Conservation (phyloP, 1,284 basidiomycete genomes). For the Apiotrichum veenhuisii region DNA sequence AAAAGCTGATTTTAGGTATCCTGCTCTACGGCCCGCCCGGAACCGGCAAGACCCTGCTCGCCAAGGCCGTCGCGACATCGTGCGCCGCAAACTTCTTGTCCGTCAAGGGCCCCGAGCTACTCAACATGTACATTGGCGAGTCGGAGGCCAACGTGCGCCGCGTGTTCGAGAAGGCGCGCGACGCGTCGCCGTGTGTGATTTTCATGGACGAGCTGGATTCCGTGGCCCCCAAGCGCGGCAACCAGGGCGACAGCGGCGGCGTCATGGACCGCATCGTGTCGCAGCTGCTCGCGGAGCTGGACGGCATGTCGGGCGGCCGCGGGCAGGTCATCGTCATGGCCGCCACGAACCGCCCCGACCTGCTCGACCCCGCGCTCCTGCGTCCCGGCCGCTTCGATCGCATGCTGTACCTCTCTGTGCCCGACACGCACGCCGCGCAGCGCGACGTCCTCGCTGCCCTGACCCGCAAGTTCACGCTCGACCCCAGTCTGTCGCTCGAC, state of each 20-base stretch:
- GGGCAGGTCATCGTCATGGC: conserved; percentile 88
- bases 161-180: conserved; percentile 85
- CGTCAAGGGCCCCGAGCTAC: conserved; percentile 93
- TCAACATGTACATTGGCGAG: conserved; percentile 98
- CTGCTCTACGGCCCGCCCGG: conserved; percentile 84
- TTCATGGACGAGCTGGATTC: conserved; percentile 99
- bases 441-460: conserved; percentile 82
- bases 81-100: conserved; percentile 90
- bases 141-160: conserved; percentile 93
- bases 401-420: conserved; percentile 93
- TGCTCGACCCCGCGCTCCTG: conserved; percentile 87
- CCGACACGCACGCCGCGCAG: conserved; percentile 81
- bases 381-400: conserved; percentile 95
- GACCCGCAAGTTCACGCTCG: conserved; percentile 86
- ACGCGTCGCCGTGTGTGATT: conserved; percentile 86
- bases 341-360: conserved; percentile 93
- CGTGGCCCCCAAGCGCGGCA: conserved; percentile 91
- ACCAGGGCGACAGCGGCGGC: conserved; percentile 90
- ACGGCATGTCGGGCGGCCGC: conserved; percentile 71
- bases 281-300: conserved; percentile 90
- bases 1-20: conserved; percentile 54
- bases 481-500: conserved; percentile 64
- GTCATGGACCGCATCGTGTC: conserved; percentile 98
- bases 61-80: conserved; percentile 76
- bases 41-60: conserved; percentile 84